Percentiles rank a stretch among this genome's conserved stretches.
These are phyloP conservation scores for Metschnikowia proteae DNA, from an alignment of 805 yeast species.

Conservation along the genomic window DNA sequence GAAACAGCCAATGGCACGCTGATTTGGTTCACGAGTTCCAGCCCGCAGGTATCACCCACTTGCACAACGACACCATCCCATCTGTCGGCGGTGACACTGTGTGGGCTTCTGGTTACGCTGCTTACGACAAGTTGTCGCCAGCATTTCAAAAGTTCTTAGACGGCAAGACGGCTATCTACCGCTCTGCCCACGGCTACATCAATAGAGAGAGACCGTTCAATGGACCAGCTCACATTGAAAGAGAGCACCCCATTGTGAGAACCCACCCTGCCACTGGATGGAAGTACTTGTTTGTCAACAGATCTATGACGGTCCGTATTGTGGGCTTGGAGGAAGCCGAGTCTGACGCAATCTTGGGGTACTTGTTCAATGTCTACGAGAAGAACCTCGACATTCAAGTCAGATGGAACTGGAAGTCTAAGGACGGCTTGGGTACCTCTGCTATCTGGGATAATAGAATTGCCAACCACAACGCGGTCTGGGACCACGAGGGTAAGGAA, in stretches of 20 bases:
- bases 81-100: slow-evolving; percentile 52
- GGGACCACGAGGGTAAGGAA: slow-evolving; percentile 45
- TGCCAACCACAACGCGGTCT: slow-evolving; percentile 51
- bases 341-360: slow-evolving; percentile 16
- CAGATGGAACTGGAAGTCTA: slow-evolving; percentile 19
- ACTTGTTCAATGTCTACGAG: slow-evolving; percentile 17
- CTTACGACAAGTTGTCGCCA: slow-evolving; percentile 53
- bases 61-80: slow-evolving; percentile 51
- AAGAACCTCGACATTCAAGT: slow-evolving; percentile 49
- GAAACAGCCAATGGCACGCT: slow-evolving; percentile 36
- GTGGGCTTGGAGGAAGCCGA: slow-evolving; percentile 30
- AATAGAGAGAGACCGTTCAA: slow-evolving; percentile 33
- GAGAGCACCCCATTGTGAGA: slow-evolving; percentile 30
- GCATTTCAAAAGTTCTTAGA: slow-evolving; percentile 49
- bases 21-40: slow-evolving; percentile 54
- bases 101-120: slow-evolving; percentile 58
- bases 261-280: slow-evolving; percentile 35
- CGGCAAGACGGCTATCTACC: slow-evolving; percentile 46
- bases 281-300: slow-evolving; percentile 29
- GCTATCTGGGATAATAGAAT: slow-evolving; percentile 62
- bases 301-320: slow-evolving; percentile 29
- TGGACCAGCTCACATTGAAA: slow-evolving; percentile 27
- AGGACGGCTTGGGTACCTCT: slow-evolving; percentile 42
- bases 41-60: slow-evolving; percentile 54
- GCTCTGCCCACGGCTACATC: slow-evolving; percentile 38